Evolutionary conservation across 768 basidiomycete genomes (phyloP), one percentile per base, ranked within the genome.

Genomic region (Suillus cothurnatus): DNA sequence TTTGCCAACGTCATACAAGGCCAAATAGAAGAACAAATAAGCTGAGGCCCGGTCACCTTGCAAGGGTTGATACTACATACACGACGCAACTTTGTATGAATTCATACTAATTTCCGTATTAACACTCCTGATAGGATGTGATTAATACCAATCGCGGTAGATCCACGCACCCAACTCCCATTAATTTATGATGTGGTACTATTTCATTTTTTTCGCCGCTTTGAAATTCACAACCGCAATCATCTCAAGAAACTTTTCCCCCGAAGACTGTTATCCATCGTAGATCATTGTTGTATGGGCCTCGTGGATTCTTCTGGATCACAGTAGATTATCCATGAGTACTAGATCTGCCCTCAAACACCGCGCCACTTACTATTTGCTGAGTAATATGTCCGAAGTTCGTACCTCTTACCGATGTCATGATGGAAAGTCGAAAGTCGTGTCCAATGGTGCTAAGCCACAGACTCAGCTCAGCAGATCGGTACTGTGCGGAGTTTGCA

Each of bases 21-120:
- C 28, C 52, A n/a, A 52, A 52, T 19, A 52, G 50, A 52, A 55
- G 31, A 55, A 55, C 53, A 32, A 55, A 55, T 26, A 26, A n/a
- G n/a, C n/a, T n/a, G n/a, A n/a, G n/a, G n/a, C n/a, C n/a, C n/a
- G n/a, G n/a, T n/a, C n/a, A n/a, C n/a, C n/a, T n/a, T n/a, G n/a
- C n/a, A n/a, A n/a, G n/a, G n/a, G n/a, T n/a, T n/a, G n/a, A n/a
- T n/a, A n/a, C n/a, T n/a, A n/a, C n/a, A n/a, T n/a, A n/a, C n/a
- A n/a, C n/a, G n/a, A n/a, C n/a, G n/a, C n/a, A n/a, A n/a, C n/a
- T n/a, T n/a, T n/a, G n/a, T n/a, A 43, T 43, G 43, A 43, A 9
- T 43, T 21, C 21, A 43, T 43, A 43, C 43, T 19, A 43, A 21
- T 43, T 43, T 43, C 19, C 41, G 19, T 43, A 43, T 45, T n/a